Conservation (phyloP, 2,329 filamentous ascomycete species). For the Ascochyta viciae-villosae region DNA sequence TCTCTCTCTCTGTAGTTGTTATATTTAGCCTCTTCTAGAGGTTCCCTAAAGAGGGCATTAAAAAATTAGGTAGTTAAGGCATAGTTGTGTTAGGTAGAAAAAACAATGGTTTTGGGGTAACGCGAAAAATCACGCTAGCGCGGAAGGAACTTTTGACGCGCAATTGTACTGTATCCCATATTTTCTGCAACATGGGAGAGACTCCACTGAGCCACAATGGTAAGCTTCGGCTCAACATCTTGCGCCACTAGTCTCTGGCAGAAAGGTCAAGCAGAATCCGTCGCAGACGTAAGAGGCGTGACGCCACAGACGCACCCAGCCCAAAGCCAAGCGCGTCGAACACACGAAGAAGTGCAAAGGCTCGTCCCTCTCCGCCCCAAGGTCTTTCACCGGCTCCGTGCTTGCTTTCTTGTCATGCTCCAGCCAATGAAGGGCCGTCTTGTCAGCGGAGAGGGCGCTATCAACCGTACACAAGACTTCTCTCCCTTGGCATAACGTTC, state of each 20-base stretch:
- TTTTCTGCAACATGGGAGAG: no score
- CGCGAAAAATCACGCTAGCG: no score
- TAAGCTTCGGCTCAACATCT: not conserved
- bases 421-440: constrained; percentile 9
- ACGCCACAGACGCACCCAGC: constrained; percentile 2
- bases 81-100: no score
- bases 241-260: not conserved
- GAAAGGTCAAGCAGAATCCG: not conserved
- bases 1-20: no score
- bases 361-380: constrained; percentile 21
- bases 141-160: no score
- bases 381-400: constrained; percentile 6
- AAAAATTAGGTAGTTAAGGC: no score
- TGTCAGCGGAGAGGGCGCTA: constrained; percentile 1
- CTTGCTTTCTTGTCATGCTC: not conserved
- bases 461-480: constrained; percentile 1
- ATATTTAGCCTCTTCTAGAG: no score
- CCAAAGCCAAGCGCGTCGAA: constrained; percentile 17
- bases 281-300: not conserved
- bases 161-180: no score
- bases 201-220: not conserved
- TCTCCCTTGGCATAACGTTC: constrained; percentile 16
- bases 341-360: constrained; percentile 23
- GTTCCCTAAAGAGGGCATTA: no score
- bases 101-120: no score